Base-by-base conservation (phyloP, 495 filamentous ascomycete species). In the Xylaria curta region DNA sequence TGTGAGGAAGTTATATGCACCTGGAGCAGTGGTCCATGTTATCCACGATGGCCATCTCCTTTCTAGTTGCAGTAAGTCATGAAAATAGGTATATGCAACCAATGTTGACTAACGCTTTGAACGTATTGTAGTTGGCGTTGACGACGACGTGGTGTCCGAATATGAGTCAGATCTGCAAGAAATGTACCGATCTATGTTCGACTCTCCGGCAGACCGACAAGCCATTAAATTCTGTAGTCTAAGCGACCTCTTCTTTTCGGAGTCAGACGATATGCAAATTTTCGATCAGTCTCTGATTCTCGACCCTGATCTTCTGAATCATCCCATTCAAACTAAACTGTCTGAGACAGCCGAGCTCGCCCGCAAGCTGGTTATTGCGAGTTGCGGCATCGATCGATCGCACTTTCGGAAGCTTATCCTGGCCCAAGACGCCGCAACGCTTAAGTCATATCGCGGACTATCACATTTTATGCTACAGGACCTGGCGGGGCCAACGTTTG, bases 381-480 rank as follows among this genome's bases (percentile, higher is more conserved):
- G 77, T 8, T 80, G 78, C 67, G 76, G 73, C 47, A 76, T 78
- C 3, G 72, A 75, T 40, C 71, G 70, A 17, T 49, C 66, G 6
- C 70, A 66, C 0, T 72, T 85, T 31, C 76, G 83, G 19, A 68
- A 70, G 12, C 76, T 72, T 47, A 83, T 85, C 46, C 76, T 82
- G 3, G 74, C 70, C 7, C 74, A 78, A 60, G 81, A 85, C 40
- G 4, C 75, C 0, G 74, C 76, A 2, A 75, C 78, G 24, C 71
- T 84, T 3, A 81, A 81, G 0, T 77, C 83, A 19, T 85, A 85
- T 73, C 81, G 83, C 9, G 83, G 83, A 1, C 81, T 85, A 54
- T 81, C 81, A 17, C 74, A 77, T n/a, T 85, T 85, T 59, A 85
- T 85, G 83, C 76, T 84, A 1, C 81, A 85, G 64, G 83, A 85